phyloP scores from a whole-genome alignment of 2,329 filamentous ascomycete genomes.

The Penicillium paneum region DNA sequence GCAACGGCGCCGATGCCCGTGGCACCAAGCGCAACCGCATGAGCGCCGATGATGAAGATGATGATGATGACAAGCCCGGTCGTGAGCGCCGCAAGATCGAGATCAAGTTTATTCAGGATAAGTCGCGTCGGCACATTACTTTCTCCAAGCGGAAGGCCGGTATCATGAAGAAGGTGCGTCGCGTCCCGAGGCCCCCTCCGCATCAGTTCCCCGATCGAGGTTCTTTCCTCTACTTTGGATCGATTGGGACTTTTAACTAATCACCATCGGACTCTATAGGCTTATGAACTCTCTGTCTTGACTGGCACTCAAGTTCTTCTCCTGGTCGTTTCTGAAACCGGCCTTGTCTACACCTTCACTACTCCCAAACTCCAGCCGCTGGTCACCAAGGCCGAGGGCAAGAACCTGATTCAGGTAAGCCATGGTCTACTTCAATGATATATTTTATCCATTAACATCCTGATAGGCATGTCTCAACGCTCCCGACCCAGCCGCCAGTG shows the following conservation, averaged over 20 bases:
- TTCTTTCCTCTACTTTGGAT: neutral
- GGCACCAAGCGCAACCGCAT: slow-evolving; percentile 87
- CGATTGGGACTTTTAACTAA: neutral
- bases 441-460: slow-evolving; percentile 19
- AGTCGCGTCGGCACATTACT: slow-evolving; percentile 98
- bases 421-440: neutral
- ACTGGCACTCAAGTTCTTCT: slow-evolving; percentile 97
- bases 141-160: slow-evolving; percentile 99
- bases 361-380: slow-evolving; percentile 97
- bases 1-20: slow-evolving; percentile 62
- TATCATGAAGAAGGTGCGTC: slow-evolving; percentile 98
- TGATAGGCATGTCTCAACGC: slow-evolving; percentile 91
- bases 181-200: slow-evolving; percentile 13
- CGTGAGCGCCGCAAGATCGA: slow-evolving; percentile 99
- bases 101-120: slow-evolving; percentile 99
- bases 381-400: slow-evolving; percentile 97
- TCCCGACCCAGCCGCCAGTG: slow-evolving; percentile 80
- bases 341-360: slow-evolving; percentile 96
- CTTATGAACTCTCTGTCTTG: slow-evolving; percentile 94
- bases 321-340: slow-evolving; percentile 94
- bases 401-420: slow-evolving; percentile 96
- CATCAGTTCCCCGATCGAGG: slow-evolving; percentile 1
- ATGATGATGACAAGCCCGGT: slow-evolving; percentile 95
- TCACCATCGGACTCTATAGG: slow-evolving; percentile 52
- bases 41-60: slow-evolving; percentile 86